Evolutionary conservation across 2,329 filamentous ascomycete species (phyloP), one percentile per base, ranked within the genome.

Genomic region (Achaetomium macrosporum): DNA sequence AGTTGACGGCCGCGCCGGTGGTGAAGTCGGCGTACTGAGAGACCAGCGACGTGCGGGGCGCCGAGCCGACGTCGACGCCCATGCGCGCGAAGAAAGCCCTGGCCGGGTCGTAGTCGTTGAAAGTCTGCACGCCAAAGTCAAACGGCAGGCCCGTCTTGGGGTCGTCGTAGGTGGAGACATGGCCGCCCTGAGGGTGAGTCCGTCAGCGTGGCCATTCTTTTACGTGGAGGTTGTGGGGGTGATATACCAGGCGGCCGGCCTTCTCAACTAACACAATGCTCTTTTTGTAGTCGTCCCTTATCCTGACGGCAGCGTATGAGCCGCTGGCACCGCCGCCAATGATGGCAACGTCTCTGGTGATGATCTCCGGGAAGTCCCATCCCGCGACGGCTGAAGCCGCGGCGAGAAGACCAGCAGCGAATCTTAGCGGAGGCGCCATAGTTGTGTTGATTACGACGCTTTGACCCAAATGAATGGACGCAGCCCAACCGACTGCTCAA

Each of bases 101-200:
- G 6, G 74, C 71, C 8, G 69, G 65, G 17, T 68, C 63, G 40
- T 69, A 67, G 51, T 74, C 65, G 41, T 68, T 64, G 54, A 66
- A 72, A 4, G 65, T 64, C 49, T 70, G 61, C 16, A 72, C 69
- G 42, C 70, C 70, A 52, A 65, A 71, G 57, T 72, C 67, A 49
- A 64, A 66, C 1, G 61, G 50, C 0, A 45, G 57, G 15, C 65
- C 66, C 2, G 65, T 70, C n/a, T 67, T 62, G n/a, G 70, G 71
- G 35, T 73, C 71, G 3, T 61, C 65, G 58, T 75, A 79, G 10
- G 74, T 78, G 19, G 75, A 64, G 6, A 73, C 72, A 56, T 79
- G 75, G 2, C 77, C 76, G 16, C 77, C 77, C 55, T 77, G 10
- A 25, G 59, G 9, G 29, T 44, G n/a, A 36, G 44, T 56, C 31